Conservation (phyloP, 176 grass and related monocot genomes). For the Eleusine indica region DNA sequence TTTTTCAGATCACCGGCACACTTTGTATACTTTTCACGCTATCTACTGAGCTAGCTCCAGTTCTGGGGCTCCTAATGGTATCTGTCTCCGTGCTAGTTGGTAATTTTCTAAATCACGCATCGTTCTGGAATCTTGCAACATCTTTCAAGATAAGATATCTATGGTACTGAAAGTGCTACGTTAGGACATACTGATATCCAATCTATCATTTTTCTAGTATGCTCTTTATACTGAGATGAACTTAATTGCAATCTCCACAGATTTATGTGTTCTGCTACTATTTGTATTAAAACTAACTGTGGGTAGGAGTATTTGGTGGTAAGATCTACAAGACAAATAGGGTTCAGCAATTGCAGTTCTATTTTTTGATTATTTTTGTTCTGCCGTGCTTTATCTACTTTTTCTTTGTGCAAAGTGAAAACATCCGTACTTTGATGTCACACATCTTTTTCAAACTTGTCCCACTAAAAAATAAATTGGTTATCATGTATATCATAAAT, state of each 20-base stretch:
- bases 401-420: not conserved
- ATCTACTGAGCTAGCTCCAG: slow-evolving; percentile 89
- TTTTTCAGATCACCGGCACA: slow-evolving; percentile 83
- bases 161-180: slow-evolving; percentile 7
- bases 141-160: not conserved
- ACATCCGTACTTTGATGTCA: not conserved
- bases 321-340: not conserved
- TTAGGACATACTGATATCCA: not conserved
- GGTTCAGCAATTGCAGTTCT: not conserved
- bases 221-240: not conserved
- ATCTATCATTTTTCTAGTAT: not conserved
- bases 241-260: not conserved
- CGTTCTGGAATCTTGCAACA: not conserved
- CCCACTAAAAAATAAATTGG: not conserved
- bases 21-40: slow-evolving; percentile 91
- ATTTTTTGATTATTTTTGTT: not conserved
- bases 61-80: slow-evolving; percentile 85
- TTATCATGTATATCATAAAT: slow-evolving; percentile 5
- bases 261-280: slow-evolving; percentile 10
- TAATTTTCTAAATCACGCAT: slow-evolving; percentile 48
- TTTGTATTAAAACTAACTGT: slow-evolving; percentile 6
- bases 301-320: not conserved
- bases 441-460: not conserved
- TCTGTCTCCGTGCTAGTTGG: slow-evolving; percentile 83
- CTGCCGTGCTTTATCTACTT: not conserved